Evolutionary conservation across 2,329 filamentous ascomycete species (phyloP).

Genomic region (Penicillium sp.): DNA sequence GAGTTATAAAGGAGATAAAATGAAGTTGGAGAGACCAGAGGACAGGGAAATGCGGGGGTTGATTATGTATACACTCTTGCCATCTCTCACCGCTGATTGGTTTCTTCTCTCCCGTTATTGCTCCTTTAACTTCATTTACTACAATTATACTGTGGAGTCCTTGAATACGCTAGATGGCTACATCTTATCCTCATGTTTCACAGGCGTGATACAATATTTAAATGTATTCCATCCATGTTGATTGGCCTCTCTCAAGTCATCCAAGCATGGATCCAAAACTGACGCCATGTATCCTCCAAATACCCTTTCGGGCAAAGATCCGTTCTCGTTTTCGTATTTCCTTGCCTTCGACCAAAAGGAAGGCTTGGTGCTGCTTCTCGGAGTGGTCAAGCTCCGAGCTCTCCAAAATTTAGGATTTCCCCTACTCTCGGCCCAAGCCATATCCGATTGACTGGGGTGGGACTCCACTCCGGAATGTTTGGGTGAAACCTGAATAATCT

Average conservation of each 20-base stretch:
- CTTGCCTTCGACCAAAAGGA: background rate
- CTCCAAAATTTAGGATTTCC: background rate
- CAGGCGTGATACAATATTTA: background rate
- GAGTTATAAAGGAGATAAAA: background rate
- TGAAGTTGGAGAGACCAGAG: background rate
- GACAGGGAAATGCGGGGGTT: background rate
- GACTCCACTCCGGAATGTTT: background rate
- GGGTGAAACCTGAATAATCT: constrained; percentile 1
- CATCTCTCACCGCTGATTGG: constrained; percentile 1
- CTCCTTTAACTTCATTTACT: too few relatives aligned
- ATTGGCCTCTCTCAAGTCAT: background rate
- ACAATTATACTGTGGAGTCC: background rate
- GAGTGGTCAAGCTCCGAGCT: background rate
- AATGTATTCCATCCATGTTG: background rate
- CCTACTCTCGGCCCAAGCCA: constrained; percentile 1
- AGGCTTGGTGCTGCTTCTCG: background rate
- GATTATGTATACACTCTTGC: background rate
- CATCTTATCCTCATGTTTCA: background rate
- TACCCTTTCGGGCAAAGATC: constrained; percentile 19
- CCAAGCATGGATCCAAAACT: constrained; percentile 8
- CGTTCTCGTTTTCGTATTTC: constrained; percentile 18
- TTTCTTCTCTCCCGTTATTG: background rate
- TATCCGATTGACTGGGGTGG: background rate
- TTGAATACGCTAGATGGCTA: background rate
- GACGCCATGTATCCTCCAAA: constrained; percentile 2